Percentiles rank a stretch among this genome's conserved stretches.
phyloP scores from a whole-genome alignment of 2,329 filamentous ascomycete genomes.

The Scedosporium dehoogii region DNA sequence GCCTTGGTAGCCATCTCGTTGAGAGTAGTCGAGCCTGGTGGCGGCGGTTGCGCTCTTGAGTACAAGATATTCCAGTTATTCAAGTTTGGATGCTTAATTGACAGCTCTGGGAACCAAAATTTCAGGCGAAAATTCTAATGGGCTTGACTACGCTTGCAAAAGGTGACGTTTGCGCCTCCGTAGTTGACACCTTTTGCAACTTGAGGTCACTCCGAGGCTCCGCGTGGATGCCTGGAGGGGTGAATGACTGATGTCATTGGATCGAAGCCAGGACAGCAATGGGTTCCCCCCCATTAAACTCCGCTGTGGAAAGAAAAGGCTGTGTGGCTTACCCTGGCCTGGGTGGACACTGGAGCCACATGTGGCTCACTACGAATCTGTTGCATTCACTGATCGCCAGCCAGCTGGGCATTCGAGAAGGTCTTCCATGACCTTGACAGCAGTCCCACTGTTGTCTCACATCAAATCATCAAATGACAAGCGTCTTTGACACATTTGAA shows the following conservation, averaged over 20 bases:
- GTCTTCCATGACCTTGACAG: no score
- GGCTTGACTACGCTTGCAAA: not conserved
- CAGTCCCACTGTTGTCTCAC: no score
- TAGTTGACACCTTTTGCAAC: not conserved
- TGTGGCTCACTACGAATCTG: no score
- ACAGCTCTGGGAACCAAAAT: no score
- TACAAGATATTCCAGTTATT: not conserved
- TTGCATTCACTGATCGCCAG: no score
- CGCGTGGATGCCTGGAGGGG: conserved; percentile 3
- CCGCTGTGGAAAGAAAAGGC: no score
- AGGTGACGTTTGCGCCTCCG: not conserved
- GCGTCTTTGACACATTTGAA: no score
- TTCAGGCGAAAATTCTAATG: not conserved
- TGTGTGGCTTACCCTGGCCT: no score
- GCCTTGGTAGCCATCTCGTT: conserved; percentile 26
- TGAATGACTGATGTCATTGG: not conserved
- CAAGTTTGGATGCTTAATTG: not conserved
- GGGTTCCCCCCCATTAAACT: no score
- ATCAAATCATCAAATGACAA: no score
- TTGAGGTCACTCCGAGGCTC: conserved; percentile 4
- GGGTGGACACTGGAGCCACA: no score
- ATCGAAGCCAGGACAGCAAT: not conserved
- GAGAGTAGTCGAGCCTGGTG: not conserved
- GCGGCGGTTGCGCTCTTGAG: not conserved
- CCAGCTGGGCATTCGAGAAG: no score